Evolutionary conservation across 345 rosid genomes (phyloP), one percentile per base, ranked within the genome.

Genomic region (Carallia brachiata): DNA sequence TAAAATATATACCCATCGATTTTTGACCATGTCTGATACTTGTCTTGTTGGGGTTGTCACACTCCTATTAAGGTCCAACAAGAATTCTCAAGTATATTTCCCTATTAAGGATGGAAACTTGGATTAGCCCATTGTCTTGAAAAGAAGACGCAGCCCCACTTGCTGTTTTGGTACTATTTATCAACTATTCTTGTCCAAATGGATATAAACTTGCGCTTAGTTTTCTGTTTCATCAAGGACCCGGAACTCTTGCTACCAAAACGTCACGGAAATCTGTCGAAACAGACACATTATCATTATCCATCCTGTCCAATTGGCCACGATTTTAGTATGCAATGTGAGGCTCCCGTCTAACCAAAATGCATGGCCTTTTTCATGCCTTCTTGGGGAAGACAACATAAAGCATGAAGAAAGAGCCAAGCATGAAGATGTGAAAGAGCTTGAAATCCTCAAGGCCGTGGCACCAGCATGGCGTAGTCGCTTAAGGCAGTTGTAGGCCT

Each of bases 401-500:
- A 64, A 65, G 48, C 4, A 64, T 63, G 89, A 81, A 72, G 79
- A 75, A 78, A 54, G 82, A 72, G 79, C 44, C 62, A 36, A 77
- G 52, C 69, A 39, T 65, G 75, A 72, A 71, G 79, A 78, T 1
- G 78, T 74, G 40, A 75, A 74, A 18, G 80, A 83, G 19, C 70
- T 85, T 27, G 92, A 95, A 78, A 73, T 95, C 76, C 85, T 82
- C 79, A 92, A 90, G 75, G 92, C 96, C 0, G 97, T 83, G 32
- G 99, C 97, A 2, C 99, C 92, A 44, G 97, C 97, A 16, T 87
- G 97, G 99, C 84, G 80, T 31, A 76, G 82, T 65, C 90, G 72
- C 68, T 85, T 92, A 23, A 2, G 77, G 83, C 57, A 77, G 75
- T 57, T 76, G 81, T 8, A 76, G 67, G 36, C 61, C 83, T 7